Evolutionary conservation across 2,329 filamentous ascomycete genomes (phyloP).

Genomic region (Penicillium glabrum): DNA sequence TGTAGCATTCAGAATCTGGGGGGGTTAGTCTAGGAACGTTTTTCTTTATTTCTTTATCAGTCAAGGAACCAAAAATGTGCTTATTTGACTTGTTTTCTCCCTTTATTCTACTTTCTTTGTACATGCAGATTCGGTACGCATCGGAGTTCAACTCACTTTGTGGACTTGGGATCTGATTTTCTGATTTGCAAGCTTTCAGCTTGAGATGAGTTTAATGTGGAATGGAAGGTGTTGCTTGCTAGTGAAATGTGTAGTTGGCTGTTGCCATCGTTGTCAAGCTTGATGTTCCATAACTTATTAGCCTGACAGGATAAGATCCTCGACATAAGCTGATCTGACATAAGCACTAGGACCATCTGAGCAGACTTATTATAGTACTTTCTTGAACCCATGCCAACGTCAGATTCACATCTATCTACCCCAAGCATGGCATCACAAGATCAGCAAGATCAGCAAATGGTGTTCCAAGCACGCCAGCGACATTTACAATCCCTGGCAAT

Average conservation of each 20-base stretch:
- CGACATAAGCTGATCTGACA: not conserved
- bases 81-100: conserved; percentile 1
- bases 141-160: not conserved
- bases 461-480: not conserved
- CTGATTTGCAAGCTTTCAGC: not conserved
- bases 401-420: not conserved
- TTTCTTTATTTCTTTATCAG: not conserved
- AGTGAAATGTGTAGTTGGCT: not conserved
- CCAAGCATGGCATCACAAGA: not conserved
- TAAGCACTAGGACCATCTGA: not conserved
- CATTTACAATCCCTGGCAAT: not conserved
- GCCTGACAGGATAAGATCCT: too few species aligned
- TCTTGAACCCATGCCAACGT: not conserved
- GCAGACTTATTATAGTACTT: not conserved
- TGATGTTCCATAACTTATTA: too few species aligned
- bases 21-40: conserved; percentile 1
- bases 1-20: conserved; percentile 13
- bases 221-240: not conserved
- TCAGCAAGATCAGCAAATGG: not conserved
- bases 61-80: not conserved
- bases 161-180: not conserved
- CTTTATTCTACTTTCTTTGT: not conserved
- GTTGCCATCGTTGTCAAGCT: too few species aligned
- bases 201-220: not conserved
- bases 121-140: not conserved